Conservation (phyloP, 768 basidiomycete species). For the Chalciporus piperatus region DNA sequence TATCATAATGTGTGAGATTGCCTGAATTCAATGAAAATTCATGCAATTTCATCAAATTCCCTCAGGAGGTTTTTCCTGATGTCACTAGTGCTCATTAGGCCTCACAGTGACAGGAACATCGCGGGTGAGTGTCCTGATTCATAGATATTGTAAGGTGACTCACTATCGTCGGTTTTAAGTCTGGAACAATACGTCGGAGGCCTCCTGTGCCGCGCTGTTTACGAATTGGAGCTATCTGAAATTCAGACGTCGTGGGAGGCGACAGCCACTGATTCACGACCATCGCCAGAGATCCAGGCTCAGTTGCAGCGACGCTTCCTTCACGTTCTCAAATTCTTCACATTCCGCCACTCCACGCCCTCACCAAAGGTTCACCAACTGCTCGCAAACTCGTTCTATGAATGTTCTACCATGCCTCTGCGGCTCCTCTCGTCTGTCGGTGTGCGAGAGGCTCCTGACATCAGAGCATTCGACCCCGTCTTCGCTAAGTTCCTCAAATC, state of each 20-base stretch:
- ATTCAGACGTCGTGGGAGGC: conserved; percentile 33
- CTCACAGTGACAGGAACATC: conserved; percentile 36
- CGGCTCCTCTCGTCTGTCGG: conserved; percentile 79
- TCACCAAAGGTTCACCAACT: conserved; percentile 66
- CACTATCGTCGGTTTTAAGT: conserved; percentile 35
- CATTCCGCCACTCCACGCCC: conserved; percentile 51
- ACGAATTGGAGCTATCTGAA: conserved; percentile 71
- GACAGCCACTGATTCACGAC: background rate
- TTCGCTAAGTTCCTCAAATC: conserved; percentile 71
- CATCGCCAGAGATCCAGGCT: background rate
- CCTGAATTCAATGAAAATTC: too few relatives aligned
- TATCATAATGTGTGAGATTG: too few relatives aligned
- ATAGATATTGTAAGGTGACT: too few relatives aligned
- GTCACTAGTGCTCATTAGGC: background rate
- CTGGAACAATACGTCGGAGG: conserved; percentile 90
- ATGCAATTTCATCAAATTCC: too few relatives aligned
- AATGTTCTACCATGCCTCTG: conserved; percentile 52
- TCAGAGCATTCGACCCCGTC: conserved; percentile 67
- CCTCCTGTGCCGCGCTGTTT: conserved; percentile 73
- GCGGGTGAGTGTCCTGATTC: conserved; percentile 44
- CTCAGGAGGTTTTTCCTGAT: too few relatives aligned
- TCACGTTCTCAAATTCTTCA: conserved; percentile 11
- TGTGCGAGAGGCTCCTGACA: conserved; percentile 56
- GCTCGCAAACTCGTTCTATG: conserved; percentile 79
- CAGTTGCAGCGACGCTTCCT: background rate